Conservation (phyloP, 768 basidiomycete genomes). For the Pleurotus djamor region DNA sequence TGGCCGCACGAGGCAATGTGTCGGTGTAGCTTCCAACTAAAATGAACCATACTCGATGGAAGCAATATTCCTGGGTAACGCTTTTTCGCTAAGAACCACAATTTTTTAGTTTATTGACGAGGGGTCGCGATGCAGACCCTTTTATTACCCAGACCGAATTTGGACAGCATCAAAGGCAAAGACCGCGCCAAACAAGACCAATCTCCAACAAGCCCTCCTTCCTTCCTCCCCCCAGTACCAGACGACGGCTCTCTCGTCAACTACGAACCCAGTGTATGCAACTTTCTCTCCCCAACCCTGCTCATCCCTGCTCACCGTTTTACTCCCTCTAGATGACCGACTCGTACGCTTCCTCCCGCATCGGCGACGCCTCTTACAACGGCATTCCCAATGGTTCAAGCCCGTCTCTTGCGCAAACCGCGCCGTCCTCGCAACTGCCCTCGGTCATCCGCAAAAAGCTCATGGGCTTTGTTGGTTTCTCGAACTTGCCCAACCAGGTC, state of each 20-base stretch:
- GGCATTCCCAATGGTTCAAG: conserved; percentile 62
- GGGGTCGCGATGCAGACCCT: conserved; percentile 25
- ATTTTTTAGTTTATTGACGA: not conserved
- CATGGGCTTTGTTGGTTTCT: conserved; percentile 94
- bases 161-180: conserved; percentile 30
- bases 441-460: conserved; percentile 83
- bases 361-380: conserved; percentile 57
- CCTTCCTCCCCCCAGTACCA: conserved; percentile 51
- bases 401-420: conserved; percentile 49
- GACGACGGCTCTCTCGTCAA: conserved; percentile 23
- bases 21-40: conserved; percentile 11
- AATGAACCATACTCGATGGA: conserved; percentile 15
- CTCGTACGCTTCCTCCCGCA: conserved; percentile 68
- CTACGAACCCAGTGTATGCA: conserved; percentile 36
- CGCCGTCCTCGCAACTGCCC: conserved; percentile 33
- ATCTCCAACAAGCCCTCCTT: conserved; percentile 46
- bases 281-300: conserved; percentile 24
- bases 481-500: conserved; percentile 98
- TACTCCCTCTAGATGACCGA: conserved; percentile 61
- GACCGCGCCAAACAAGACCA: conserved; percentile 40
- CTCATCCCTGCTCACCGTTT: conserved; percentile 21
- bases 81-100: not conserved
- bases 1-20: not conserved
- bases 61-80: conserved; percentile 25
- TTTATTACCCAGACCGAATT: conserved; percentile 51